Evolutionary conservation across 148 eudicot species (phyloP), one percentile per base, ranked within the genome.

Genomic region (Nepenthes mirabilis): DNA sequence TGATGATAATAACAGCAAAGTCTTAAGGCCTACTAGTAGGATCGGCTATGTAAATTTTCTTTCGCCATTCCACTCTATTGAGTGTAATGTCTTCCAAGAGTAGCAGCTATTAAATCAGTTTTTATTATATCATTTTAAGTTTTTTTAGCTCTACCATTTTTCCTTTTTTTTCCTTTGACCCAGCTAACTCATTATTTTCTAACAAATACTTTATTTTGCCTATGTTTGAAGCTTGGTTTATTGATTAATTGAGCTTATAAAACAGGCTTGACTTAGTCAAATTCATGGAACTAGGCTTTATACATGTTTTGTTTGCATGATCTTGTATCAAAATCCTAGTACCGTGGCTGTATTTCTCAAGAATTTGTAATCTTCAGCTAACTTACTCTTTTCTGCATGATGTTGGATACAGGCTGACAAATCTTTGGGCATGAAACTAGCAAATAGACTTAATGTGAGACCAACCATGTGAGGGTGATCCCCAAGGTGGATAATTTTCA

Each of bases 341-440:
- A n/a, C 10, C 1, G 6, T 11, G 11, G 52, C 12, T 11, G 6
- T 12, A 11, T 49, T 5, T 49, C 13, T 5, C 13, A n/a, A 4
- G 14, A 37, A 1, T 23, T 37, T 10, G 59, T 57, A 58, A 10
- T 12, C 3, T 14, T 37, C 9, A 36, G 23, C 23, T n/a, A 2
- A 36, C 35, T 55, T 33, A 34, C 33, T 8, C 33, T 8, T 58
- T 43, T 2, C 2, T 36, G 43, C 23, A 14, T 36, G 11, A 33
- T 36, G 12, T 12, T 37, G 23, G 6, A 5, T 37, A 13, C 60
- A 58, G 61, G 61, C 14, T 36, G 61, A 58, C 11, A 58, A 58
- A 13, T 58, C 61, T 11, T 47, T 58, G 61, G 61, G 61, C 11
- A 58, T 58, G 61, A 58, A 37, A 13, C 23, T 58, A 12, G 61